Evolutionary conservation across 23 red algal species (phyloP).

Genomic region (Gracilariopsis chorda): DNA sequence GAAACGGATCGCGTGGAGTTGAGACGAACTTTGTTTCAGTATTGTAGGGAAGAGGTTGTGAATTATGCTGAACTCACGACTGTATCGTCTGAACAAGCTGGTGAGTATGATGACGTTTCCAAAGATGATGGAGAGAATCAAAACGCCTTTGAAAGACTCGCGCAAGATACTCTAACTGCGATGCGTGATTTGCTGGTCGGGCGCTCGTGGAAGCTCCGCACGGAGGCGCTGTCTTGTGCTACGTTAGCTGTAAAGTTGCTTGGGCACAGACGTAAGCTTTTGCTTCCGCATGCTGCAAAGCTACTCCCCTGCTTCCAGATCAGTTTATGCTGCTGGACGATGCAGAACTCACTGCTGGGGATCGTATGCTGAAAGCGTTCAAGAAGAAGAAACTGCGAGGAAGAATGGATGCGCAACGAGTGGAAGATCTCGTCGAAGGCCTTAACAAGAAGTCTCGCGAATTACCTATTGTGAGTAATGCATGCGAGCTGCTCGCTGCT

Average conservation of each 20-base stretch:
- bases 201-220: constrained; percentile 49
- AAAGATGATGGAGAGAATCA: neutral
- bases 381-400: constrained; percentile 31
- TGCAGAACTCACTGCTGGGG: constrained; percentile 17
- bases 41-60: constrained; percentile 10
- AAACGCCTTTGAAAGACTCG: constrained; percentile 23
- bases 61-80: constrained; percentile 15
- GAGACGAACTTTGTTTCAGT: constrained; percentile 20
- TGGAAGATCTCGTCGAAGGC: constrained; percentile 47
- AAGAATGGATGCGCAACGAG: constrained; percentile 4
- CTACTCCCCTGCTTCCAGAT: constrained; percentile 40
- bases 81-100: neutral
- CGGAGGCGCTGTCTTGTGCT: constrained; percentile 44
- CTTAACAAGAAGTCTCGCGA: constrained; percentile 40
- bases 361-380: constrained; percentile 32
- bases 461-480: constrained; percentile 46
- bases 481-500: constrained; percentile 41
- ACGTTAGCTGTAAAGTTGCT: constrained; percentile 38
- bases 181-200: constrained; percentile 56
- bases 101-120: constrained; percentile 15
- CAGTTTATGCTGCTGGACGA: constrained; percentile 43
- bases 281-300: constrained; percentile 56
- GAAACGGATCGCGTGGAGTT: constrained; percentile 13
- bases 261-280: neutral
- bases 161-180: constrained; percentile 28